Conservation (phyloP, 352 stramenopile genomes). For the Globisporangium uncinulatum region DNA sequence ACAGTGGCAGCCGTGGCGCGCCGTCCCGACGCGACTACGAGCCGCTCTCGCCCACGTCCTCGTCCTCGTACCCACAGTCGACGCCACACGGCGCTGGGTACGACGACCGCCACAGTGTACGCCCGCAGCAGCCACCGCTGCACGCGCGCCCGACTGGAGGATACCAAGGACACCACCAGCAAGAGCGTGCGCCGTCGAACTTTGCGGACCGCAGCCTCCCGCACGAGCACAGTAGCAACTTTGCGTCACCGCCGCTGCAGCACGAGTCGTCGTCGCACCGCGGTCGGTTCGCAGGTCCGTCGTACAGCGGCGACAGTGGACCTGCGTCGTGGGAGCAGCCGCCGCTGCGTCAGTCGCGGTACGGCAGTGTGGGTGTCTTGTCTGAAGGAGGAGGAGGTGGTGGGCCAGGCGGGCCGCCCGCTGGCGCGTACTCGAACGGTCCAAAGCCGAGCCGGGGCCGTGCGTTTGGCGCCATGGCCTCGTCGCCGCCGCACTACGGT, state of each 20-base stretch:
- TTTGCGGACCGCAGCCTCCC: slow-evolving; percentile 6
- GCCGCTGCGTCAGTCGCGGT: neutral
- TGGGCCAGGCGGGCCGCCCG: neutral
- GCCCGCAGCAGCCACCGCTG: slow-evolving; percentile 6
- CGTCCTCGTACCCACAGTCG: neutral
- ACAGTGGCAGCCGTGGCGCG: neutral
- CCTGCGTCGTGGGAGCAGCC: neutral
- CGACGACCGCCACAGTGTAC: slow-evolving; percentile 1
- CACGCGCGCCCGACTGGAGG: slow-evolving; percentile 2
- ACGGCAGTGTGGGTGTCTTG: neutral
- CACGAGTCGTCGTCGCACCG: neutral
- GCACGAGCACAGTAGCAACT: slow-evolving; percentile 10
- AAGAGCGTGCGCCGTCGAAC: slow-evolving; percentile 3
- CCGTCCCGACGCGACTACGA: slow-evolving; percentile 5
- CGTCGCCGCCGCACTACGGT: slow-evolving; percentile 7
- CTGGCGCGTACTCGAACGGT: slow-evolving; percentile 5
- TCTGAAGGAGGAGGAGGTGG: slow-evolving; percentile 1
- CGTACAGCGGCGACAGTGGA: neutral
- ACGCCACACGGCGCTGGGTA: neutral
- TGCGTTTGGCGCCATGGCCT: slow-evolving; percentile 8
- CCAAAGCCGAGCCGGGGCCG: slow-evolving; percentile 10
- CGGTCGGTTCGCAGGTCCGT: slow-evolving; percentile 7
- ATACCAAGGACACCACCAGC: slow-evolving; percentile 8
- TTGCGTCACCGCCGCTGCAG: slow-evolving; percentile 5
- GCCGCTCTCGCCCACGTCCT: too few relatives aligned